phyloP scores from a whole-genome alignment of 2,329 filamentous ascomycete species.

The Pestalotiopsis sp. region DNA sequence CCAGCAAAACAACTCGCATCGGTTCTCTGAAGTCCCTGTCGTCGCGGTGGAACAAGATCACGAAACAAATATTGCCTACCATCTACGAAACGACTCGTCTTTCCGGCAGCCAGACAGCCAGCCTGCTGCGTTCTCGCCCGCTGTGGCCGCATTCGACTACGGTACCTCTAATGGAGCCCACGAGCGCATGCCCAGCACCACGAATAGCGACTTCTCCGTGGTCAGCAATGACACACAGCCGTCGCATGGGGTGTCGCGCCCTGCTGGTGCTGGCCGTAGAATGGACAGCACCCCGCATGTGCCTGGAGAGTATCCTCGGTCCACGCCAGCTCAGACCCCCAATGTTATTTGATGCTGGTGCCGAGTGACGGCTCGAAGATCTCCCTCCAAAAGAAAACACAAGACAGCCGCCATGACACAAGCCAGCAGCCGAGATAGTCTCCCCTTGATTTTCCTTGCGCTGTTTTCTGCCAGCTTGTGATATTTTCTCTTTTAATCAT shows the following conservation, averaged over 20 bases:
- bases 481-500: not conserved
- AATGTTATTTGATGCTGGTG: not conserved
- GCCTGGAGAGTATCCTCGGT: constrained; percentile 16
- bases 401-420: no score
- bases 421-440: no score
- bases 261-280: constrained; percentile 6
- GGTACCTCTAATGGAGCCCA: not conserved
- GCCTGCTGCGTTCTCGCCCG: not conserved
- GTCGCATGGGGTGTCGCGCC: constrained; percentile 3
- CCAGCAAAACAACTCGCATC: constrained; percentile 18
- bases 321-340: constrained; percentile 12
- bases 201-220: constrained; percentile 2
- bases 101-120: not conserved
- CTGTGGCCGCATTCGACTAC: not conserved
- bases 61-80: constrained; percentile 8
- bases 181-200: not conserved
- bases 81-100: not conserved
- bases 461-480: not conserved
- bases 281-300: constrained; percentile 18
- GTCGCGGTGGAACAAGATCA: constrained; percentile 18
- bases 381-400: no score
- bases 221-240: not conserved
- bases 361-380: no score
- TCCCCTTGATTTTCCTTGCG: not conserved
- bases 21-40: constrained; percentile 22